A percentile compares a stretch with the other conserved stretches of the same genome.
These are phyloP conservation scores for Cladorrhinum sp. DNA, from an alignment of 2,329 filamentous ascomycete genomes.

Conservation along the genomic window DNA sequence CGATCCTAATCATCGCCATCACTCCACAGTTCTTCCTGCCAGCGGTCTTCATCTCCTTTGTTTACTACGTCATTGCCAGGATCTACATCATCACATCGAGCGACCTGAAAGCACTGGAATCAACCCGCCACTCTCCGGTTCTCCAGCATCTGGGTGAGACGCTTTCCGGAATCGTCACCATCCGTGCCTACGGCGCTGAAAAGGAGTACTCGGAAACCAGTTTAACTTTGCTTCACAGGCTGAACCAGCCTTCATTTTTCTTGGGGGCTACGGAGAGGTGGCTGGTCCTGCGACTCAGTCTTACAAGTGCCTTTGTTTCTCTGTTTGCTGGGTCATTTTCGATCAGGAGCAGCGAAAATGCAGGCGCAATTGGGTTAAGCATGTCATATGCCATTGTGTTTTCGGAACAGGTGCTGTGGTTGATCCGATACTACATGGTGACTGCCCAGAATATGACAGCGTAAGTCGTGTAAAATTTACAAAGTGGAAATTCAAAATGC, in stretches of 20 bases:
- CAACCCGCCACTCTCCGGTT: slow-evolving; percentile 20
- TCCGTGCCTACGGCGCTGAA: slow-evolving; percentile 21
- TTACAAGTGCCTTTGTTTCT: slow-evolving; percentile 17
- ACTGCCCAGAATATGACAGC: slow-evolving; percentile 16
- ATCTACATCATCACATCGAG: slow-evolving; percentile 20
- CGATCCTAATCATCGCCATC: slow-evolving; percentile 15
- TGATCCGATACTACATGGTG: slow-evolving; percentile 15
- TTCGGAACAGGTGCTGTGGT: slow-evolving; percentile 15
- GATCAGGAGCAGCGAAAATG: slow-evolving; percentile 11
- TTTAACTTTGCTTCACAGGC: slow-evolving; percentile 12
- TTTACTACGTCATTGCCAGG: slow-evolving; percentile 18
- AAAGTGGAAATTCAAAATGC: slow-evolving; percentile 8
- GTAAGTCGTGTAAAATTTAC: slow-evolving; percentile 14
- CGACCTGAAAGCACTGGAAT: slow-evolving; percentile 21
- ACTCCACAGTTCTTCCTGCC: slow-evolving; percentile 16
- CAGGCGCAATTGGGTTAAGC: slow-evolving; percentile 14
- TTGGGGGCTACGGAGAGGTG: slow-evolving; percentile 20
- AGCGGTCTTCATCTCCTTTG: slow-evolving; percentile 13
- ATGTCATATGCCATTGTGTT: slow-evolving; percentile 16
- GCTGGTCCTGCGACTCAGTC: slow-evolving; percentile 20
- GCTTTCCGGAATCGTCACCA: slow-evolving; percentile 21
- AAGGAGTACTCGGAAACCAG: slow-evolving; percentile 9
- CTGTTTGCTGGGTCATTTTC: slow-evolving; percentile 14
- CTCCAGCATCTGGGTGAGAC: slow-evolving; percentile 24
- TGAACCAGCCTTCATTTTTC: slow-evolving; percentile 19